A percentile compares a stretch with the other conserved stretches of the same genome.
These are phyloP conservation scores for Protomyces lactucae-debilis DNA, from an alignment of 1,139 yeast genomes.

Conservation along the genomic window DNA sequence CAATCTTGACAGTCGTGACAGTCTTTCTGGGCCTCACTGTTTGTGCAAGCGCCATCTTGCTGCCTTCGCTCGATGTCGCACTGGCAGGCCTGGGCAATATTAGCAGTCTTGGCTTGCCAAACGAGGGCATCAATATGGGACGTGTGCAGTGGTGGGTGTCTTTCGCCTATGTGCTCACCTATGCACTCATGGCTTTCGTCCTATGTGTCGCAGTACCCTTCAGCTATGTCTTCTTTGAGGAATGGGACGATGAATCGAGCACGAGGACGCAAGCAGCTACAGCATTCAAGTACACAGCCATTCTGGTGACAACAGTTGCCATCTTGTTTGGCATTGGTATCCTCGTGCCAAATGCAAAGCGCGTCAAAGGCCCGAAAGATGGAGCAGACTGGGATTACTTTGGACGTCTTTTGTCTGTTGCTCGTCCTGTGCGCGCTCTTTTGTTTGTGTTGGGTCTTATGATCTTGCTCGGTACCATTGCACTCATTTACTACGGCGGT, in stretches of 20 bases:
- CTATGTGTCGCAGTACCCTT: slow-evolving; percentile 4
- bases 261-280: slow-evolving; percentile 30
- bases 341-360: slow-evolving; percentile 30
- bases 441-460: slow-evolving; percentile 32
- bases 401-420: slow-evolving; percentile 1
- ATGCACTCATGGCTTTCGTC: not conserved
- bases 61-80: slow-evolving; percentile 15
- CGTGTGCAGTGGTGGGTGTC: slow-evolving; percentile 2
- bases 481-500: slow-evolving; percentile 31
- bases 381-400: slow-evolving; percentile 5
- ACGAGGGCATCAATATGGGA: slow-evolving; percentile 18
- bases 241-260: slow-evolving; percentile 33
- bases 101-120: slow-evolving; percentile 5
- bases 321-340: slow-evolving; percentile 31
- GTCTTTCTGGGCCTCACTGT: slow-evolving; percentile 6
- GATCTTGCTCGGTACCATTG: slow-evolving; percentile 32
- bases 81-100: slow-evolving; percentile 18
- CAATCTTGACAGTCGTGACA: slow-evolving; percentile 10
- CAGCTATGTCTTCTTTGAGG: slow-evolving; percentile 29
- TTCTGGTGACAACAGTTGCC: slow-evolving; percentile 27
- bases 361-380: not conserved
- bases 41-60: not conserved
- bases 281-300: slow-evolving; percentile 31
- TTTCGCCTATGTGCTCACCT: slow-evolving; percentile 4
- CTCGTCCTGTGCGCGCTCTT: slow-evolving; percentile 19